Evolutionary conservation across 495 filamentous ascomycete species (phyloP), one percentile per base, ranked within the genome.

Genomic region (Aspergillus egyptiacus): DNA sequence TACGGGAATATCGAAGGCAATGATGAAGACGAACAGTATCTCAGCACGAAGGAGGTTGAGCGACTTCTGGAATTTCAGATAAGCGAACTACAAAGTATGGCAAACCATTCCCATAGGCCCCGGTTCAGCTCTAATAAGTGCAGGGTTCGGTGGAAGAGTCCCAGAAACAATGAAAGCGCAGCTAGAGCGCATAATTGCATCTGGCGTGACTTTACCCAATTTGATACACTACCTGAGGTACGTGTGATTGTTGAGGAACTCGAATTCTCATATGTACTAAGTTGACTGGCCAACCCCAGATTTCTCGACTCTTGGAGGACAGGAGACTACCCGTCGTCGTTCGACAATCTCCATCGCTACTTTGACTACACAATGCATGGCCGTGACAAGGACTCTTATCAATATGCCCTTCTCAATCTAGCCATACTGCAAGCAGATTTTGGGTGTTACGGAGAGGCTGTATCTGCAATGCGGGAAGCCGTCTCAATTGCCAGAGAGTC

Each of bases 301-400:
- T 97, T 91, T 65, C 78, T 95, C 28, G 89, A 98, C 61, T 79
- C 89, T 5, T 96, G 90, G 93, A 78, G 81, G 51, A 80, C 89
- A 9, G 94, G 94, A 0, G 91, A 97, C 64, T 95, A 91, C 59
- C 79, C 88, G 10, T 84, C 83, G 0, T 84, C 91, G 0, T 91
- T 96, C 62, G 91, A 98, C 51, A 84, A 84, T 53, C 77, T 98
- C 22, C 91, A 98, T 63, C 84, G 89, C 31, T 97, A 95, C 65
- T 98, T 96, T 60, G 93, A 98, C 64, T 96, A 95, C 67, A 93
- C 88, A 5, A 90, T 96, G 87, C 87, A 94, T 52, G 87, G 81
- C 54, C 70, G 82, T 20, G 86, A 94, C 60, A 81, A 86, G 17
- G 79, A 78, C n/a, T 89, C 90, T 54, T 97, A 97, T 62, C 93